These are phyloP conservation scores for Candida tammaniensis DNA, from an alignment of 805 yeast genomes.

Conservation along the genomic window DNA sequence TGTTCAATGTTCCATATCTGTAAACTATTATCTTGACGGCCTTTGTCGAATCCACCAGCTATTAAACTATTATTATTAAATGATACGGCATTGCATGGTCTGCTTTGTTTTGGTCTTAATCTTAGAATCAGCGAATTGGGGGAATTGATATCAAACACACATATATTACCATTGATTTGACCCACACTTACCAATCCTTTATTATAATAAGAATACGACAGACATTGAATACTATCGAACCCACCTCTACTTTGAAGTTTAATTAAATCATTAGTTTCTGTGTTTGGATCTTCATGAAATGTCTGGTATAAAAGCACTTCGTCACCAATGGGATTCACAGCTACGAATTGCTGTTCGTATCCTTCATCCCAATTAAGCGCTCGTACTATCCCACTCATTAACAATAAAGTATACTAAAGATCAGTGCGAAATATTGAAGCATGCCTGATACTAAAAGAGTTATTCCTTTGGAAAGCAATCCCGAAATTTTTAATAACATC, in stretches of 20 bases:
- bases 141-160: conserved; percentile 56
- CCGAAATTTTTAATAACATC: conserved; percentile 72
- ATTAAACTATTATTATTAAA: conserved; percentile 64
- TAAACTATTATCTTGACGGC: conserved; percentile 70
- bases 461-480: conserved; percentile 89
- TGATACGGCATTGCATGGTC: conserved; percentile 74
- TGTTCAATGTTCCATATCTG: conserved; percentile 78
- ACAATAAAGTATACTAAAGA: no score
- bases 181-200: conserved; percentile 72
- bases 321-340: conserved; percentile 77
- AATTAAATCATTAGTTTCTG: conserved; percentile 49
- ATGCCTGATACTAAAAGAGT: conserved; percentile 33
- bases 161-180: conserved; percentile 64
- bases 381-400: conserved; percentile 60
- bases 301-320: conserved; percentile 68
- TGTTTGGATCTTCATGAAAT: conserved; percentile 40
- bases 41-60: conserved; percentile 78
- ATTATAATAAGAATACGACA: conserved; percentile 54
- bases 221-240: conserved; percentile 65
- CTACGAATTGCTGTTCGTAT: conserved; percentile 55
- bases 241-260: conserved; percentile 57
- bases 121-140: conserved; percentile 33
- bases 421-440: no score
- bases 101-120: conserved; percentile 58
- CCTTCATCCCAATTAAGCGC: conserved; percentile 61